Conservation (phyloP, 306 rosid species). For the Glycine soja region DNA sequence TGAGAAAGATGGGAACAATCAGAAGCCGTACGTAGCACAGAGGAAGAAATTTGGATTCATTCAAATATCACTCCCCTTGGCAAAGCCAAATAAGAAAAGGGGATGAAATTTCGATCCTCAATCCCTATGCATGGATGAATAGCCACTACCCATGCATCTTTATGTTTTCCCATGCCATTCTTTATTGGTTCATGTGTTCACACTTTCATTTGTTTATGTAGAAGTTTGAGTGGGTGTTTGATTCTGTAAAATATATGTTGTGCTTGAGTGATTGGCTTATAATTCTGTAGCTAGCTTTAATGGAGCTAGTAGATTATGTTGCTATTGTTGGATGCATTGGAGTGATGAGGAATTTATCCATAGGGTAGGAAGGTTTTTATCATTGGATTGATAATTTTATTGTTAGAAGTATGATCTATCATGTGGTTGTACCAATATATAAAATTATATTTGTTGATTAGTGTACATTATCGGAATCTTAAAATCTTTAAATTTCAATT, state of each 20-base stretch:
- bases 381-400: conserved; percentile 10
- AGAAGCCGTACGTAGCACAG: conserved; percentile 59
- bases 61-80: conserved; percentile 87
- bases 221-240: conserved; percentile 40
- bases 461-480: no score
- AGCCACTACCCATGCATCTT: neutral
- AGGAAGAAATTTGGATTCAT: conserved; percentile 95
- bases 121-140: conserved; percentile 35
- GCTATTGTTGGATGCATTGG: conserved; percentile 36
- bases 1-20: conserved; percentile 68
- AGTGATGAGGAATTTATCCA: conserved; percentile 34
- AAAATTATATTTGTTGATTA: neutral
- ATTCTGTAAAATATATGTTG: conserved; percentile 45
- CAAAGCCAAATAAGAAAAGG: conserved; percentile 76
- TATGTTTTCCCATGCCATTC: conserved; percentile 40
- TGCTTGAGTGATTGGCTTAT: conserved; percentile 39
- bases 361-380: neutral
- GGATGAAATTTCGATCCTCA: conserved; percentile 50
- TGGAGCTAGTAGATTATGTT: conserved; percentile 42
- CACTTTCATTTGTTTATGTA: conserved; percentile 29
- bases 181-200: conserved; percentile 44
- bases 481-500: no score
- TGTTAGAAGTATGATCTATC: conserved; percentile 7
- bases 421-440: conserved; percentile 17
- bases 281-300: conserved; percentile 36